phyloP scores from a whole-genome alignment of 2,329 filamentous ascomycete species.

The Talaromyces albobiverticillius region DNA sequence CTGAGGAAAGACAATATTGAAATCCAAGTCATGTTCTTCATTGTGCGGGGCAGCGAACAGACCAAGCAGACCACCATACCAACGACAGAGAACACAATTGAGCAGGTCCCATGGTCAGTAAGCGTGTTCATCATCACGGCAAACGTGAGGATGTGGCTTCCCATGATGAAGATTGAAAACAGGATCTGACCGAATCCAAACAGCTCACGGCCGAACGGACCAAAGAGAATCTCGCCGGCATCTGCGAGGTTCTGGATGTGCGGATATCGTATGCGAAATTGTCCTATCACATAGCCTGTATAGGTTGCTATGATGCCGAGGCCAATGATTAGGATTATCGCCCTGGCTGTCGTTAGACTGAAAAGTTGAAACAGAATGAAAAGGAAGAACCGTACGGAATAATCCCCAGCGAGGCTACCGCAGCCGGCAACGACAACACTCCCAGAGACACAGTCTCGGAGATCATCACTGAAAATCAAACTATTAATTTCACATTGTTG shows the following conservation, averaged over 20 bases:
- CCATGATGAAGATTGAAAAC: constrained; percentile 67
- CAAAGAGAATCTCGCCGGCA: constrained; percentile 61
- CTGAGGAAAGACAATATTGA: constrained; percentile 62
- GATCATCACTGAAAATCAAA: constrained; percentile 48
- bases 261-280: constrained; percentile 56
- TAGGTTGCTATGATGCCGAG: constrained; percentile 58
- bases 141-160: constrained; percentile 68
- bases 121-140: constrained; percentile 66
- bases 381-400: constrained; percentile 52
- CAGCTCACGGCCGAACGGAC: constrained; percentile 59
- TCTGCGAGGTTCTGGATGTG: constrained; percentile 67
- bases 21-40: constrained; percentile 60
- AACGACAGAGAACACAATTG: constrained; percentile 60
- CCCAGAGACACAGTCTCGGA: constrained; percentile 59
- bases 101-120: constrained; percentile 60
- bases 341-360: constrained; percentile 34
- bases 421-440: constrained; percentile 55
- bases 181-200: constrained; percentile 61
- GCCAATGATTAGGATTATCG: constrained; percentile 52
- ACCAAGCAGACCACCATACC: constrained; percentile 58
- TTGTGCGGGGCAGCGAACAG: constrained; percentile 60
- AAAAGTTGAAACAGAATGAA: too few relatives aligned
- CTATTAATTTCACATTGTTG: too few relatives aligned
- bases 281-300: constrained; percentile 58
- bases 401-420: constrained; percentile 54